Evolutionary conservation across 2,329 filamentous ascomycete genomes (phyloP).

Genomic region (Aspergillus clavatus): DNA sequence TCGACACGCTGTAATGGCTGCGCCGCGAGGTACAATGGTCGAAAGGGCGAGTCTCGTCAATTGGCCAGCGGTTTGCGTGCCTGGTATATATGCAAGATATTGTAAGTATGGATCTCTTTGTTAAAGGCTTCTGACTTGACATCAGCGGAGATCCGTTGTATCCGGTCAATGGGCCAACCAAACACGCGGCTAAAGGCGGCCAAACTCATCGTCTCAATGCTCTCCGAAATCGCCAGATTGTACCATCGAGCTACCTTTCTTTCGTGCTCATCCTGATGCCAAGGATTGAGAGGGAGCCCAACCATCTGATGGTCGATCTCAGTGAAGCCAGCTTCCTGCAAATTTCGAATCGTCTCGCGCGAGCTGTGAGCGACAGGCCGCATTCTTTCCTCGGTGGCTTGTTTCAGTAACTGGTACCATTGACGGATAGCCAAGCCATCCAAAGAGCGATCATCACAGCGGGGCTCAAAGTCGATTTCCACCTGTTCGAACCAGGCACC

Average conservation of each 20-base stretch:
- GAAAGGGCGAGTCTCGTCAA: not conserved
- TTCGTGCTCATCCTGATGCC: constrained; percentile 60
- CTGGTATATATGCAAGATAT: constrained; percentile 46
- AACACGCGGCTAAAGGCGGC: constrained; percentile 66
- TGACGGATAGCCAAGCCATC: constrained; percentile 52
- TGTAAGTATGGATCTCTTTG: constrained; percentile 66
- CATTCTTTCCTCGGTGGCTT: constrained; percentile 61
- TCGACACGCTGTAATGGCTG: not conserved
- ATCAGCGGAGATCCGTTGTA: constrained; percentile 57
- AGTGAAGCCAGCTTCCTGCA: constrained; percentile 70
- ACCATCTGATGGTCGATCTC: constrained; percentile 69
- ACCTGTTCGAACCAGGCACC: constrained; percentile 79
- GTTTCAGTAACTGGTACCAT: constrained; percentile 66
- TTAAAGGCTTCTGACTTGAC: constrained; percentile 66
- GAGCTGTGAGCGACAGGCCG: constrained; percentile 63
- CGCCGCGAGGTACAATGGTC: not conserved
- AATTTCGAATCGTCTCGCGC: constrained; percentile 52
- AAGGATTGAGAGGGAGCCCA: constrained; percentile 68
- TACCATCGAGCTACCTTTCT: constrained; percentile 76
- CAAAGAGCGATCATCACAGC: constrained; percentile 63
- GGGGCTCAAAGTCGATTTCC: constrained; percentile 78
- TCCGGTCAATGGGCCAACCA: constrained; percentile 57
- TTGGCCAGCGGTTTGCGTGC: constrained; percentile 32
- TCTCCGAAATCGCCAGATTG: constrained; percentile 69
- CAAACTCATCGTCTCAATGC: constrained; percentile 67